Base-by-base conservation (phyloP, 2,329 filamentous ascomycete species). In the Penicillium expansum region DNA sequence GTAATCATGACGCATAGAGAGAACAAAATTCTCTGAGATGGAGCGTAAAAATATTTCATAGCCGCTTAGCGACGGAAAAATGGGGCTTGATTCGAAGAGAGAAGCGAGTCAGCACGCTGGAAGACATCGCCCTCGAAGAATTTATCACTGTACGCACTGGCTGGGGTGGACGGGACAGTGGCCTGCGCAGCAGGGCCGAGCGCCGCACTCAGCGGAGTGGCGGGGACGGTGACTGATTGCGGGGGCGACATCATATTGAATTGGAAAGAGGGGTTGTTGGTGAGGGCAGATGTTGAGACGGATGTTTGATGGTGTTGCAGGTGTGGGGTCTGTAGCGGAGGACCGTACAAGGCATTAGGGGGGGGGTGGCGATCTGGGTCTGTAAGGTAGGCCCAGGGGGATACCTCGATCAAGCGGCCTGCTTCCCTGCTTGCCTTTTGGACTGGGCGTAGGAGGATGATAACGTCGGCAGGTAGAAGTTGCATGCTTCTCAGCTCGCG, bases 171-270 rank as follows among this genome's bases (percentile, higher is more conserved):
- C 4, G 91, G 89, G 11, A 96, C 87, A 0, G 91, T 97, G 1
- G 92, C 92, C 74, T 96, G 92, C 53, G 92, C 90, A 20, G 92
- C 92, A 6, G 92, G 91, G 0, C 92, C 93, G 5, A 97, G 80
- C 1, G 92, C 92, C 16, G 92, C 92, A 66, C 90, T 94, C 60
- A 96, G 83, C 8, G 93, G 92, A 1, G 92, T 97, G 67, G 94
- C 91, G 9, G 92, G 92, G 37, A 92, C 76, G 11, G 83, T 80
- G 10, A 82, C 77, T 22, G 81, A 79, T 45, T 82, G 82, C 13
- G 79, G 81, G 27, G 74, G 72, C 56, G 70, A 60, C 57, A 61
- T 65, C n/a, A 69, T 62, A 52, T 63, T 67, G 49, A 67, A 61
- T 47, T 67, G 62, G 48, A 65, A 65, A 42, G 55, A 53, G 55